Percentiles rank a stretch among this genome's conserved stretches.
These are phyloP conservation scores for Cordyceps cateniannulata DNA, from an alignment of 2,329 filamentous ascomycete species.

Conservation along the genomic window DNA sequence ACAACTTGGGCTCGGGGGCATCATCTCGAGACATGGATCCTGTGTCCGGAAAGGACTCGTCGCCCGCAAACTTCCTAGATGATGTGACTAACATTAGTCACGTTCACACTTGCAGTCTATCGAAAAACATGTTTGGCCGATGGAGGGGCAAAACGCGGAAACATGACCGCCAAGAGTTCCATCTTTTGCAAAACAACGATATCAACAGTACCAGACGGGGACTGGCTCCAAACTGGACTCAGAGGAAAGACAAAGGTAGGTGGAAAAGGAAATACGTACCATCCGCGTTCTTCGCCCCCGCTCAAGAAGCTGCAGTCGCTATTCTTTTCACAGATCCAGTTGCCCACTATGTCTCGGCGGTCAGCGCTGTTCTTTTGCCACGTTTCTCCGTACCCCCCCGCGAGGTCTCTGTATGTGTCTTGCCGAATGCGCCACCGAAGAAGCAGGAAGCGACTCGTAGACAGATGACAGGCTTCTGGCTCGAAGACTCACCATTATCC, in stretches of 20 bases:
- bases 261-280: slow-evolving; percentile 47
- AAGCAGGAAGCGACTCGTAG: neutral
- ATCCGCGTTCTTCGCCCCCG: slow-evolving; percentile 79
- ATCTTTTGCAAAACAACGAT: neutral
- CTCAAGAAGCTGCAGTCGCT: slow-evolving; percentile 80
- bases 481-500: slow-evolving; percentile 8
- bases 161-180: neutral
- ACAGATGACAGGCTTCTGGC: no score
- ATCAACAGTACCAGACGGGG: neutral
- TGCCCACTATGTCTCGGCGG: slow-evolving; percentile 42
- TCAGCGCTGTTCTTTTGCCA: slow-evolving; percentile 23
- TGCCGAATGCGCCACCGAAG: neutral
- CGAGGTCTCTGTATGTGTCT: neutral
- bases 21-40: slow-evolving; percentile 28
- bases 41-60: slow-evolving; percentile 46
- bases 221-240: neutral
- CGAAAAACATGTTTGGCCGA: neutral
- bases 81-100: neutral
- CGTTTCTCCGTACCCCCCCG: neutral
- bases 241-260: neutral
- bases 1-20: slow-evolving; percentile 27
- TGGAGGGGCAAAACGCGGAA: neutral
- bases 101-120: neutral
- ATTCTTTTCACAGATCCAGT: slow-evolving; percentile 75
- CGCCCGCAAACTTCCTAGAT: slow-evolving; percentile 44